Evolutionary conservation across 805 yeast genomes (phyloP).

Genomic region (Wickerhamomyces bisporus): DNA sequence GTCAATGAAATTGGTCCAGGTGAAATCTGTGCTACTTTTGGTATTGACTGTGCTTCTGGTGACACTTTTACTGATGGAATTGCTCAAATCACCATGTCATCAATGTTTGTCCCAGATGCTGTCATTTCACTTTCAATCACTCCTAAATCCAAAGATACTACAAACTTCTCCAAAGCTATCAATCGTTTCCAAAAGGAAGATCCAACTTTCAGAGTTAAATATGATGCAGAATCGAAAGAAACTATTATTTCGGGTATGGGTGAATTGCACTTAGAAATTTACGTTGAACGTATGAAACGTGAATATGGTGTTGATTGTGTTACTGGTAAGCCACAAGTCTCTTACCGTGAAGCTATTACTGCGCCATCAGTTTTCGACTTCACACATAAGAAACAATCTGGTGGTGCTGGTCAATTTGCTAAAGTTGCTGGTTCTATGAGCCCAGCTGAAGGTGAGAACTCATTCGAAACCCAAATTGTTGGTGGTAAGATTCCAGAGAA

Average conservation of each 20-base stretch:
- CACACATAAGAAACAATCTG: constrained; percentile 96
- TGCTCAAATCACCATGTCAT: constrained; percentile 81
- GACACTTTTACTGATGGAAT: constrained; percentile 92
- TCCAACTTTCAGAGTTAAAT: constrained; percentile 94
- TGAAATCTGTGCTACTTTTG: constrained; percentile 98
- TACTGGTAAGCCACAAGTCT: constrained; percentile 97
- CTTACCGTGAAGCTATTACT: constrained; percentile 91
- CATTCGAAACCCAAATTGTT: constrained; percentile 80
- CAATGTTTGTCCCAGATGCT: constrained; percentile 99
- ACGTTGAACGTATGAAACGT: constrained; percentile 96
- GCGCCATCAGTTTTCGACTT: constrained; percentile 75
- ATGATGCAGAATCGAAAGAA: constrained; percentile 87
- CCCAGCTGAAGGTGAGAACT: constrained; percentile 62
- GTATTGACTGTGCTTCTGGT: constrained; percentile 98
- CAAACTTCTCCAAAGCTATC: constrained; percentile 93
- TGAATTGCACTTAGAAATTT: constrained; percentile 93
- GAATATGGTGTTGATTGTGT: constrained; percentile 94
- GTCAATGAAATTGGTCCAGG: constrained; percentile 94
- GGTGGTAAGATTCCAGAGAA: constrained; percentile 98
- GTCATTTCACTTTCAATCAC: constrained; percentile 89
- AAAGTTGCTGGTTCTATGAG: constrained; percentile 83
- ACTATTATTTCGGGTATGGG: constrained; percentile 98
- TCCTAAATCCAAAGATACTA: constrained; percentile 82
- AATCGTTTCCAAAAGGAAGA: constrained; percentile 98
- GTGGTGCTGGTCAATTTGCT: constrained; percentile 99